Evolutionary conservation across 2,329 filamentous ascomycete species (phyloP).

Genomic region (Cercospora sojina): DNA sequence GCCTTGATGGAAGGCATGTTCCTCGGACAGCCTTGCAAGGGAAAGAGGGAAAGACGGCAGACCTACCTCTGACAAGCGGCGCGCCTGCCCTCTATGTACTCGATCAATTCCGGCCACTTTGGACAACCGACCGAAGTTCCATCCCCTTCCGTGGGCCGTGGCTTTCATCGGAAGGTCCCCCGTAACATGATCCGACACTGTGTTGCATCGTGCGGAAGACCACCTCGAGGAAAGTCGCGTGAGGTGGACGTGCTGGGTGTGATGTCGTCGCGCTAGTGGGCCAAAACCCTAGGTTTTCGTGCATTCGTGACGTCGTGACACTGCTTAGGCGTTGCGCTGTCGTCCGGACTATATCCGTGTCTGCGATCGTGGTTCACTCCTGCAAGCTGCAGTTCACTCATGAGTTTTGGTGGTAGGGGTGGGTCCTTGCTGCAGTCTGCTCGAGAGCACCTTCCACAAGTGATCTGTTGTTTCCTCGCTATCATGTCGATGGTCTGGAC

Average conservation of each 20-base stretch:
- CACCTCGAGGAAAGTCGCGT: neutral
- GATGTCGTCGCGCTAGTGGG: neutral
- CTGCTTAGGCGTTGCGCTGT: neutral
- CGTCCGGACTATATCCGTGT: neutral
- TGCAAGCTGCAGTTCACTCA: neutral
- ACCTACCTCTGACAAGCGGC: neutral
- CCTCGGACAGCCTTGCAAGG: neutral
- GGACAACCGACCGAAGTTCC: neutral
- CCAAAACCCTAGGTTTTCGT: neutral
- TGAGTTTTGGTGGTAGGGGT: neutral
- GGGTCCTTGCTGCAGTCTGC: neutral
- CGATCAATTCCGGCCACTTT: neutral
- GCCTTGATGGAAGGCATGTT: constrained; percentile 22
- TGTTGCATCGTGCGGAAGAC: neutral
- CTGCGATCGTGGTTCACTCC: neutral
- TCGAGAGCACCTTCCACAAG: neutral
- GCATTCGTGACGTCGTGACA: neutral
- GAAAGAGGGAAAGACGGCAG: neutral
- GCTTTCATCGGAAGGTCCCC: neutral
- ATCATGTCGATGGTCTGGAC: neutral
- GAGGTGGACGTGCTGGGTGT: neutral
- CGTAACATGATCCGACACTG: neutral
- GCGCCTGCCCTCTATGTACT: neutral
- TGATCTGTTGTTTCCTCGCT: neutral
- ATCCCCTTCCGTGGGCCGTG: neutral